phyloP scores from a whole-genome alignment of 352 stramenopile genomes.

The Globisporangium viniferum region DNA sequence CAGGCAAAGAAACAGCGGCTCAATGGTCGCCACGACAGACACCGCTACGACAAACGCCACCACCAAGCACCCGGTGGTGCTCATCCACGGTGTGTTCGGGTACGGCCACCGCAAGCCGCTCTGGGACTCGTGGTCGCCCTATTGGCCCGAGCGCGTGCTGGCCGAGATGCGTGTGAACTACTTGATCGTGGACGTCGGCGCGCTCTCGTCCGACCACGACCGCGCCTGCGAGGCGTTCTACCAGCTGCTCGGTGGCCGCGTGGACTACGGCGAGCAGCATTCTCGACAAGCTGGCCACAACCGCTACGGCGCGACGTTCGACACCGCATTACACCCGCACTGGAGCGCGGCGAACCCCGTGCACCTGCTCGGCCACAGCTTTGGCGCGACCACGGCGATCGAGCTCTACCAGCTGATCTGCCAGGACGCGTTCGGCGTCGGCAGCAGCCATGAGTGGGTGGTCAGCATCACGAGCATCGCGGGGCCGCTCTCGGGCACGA shows the following conservation, averaged over 20 bases:
- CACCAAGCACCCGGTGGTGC: constrained; percentile 26
- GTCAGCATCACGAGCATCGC: constrained; percentile 6
- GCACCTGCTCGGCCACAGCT: constrained; percentile 27
- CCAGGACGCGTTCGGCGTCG: constrained; percentile 23
- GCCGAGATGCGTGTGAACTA: constrained; percentile 30
- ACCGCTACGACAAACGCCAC: background rate
- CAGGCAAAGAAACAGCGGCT: background rate
- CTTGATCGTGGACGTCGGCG: constrained; percentile 33
- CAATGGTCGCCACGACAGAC: no score
- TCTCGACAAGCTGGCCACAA: background rate
- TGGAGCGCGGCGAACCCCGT: constrained; percentile 21
- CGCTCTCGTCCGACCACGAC: constrained; percentile 38
- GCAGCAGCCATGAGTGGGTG: constrained; percentile 20
- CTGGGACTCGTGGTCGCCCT: constrained; percentile 29
- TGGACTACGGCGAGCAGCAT: constrained; percentile 15
- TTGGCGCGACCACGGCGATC: constrained; percentile 28
- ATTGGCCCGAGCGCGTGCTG: constrained; percentile 32
- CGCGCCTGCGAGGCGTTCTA: constrained; percentile 42
- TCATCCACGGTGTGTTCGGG: constrained; percentile 28
- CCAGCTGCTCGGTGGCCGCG: constrained; percentile 28
- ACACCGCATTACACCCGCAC: background rate
- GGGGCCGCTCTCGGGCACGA: constrained; percentile 1
- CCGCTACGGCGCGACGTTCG: constrained; percentile 1
- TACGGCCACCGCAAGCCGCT: constrained; percentile 25
- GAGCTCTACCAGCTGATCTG: constrained; percentile 33